Evolutionary conservation across 2,329 filamentous ascomycete species (phyloP).

Genomic region (Epichloe gansuensis): DNA sequence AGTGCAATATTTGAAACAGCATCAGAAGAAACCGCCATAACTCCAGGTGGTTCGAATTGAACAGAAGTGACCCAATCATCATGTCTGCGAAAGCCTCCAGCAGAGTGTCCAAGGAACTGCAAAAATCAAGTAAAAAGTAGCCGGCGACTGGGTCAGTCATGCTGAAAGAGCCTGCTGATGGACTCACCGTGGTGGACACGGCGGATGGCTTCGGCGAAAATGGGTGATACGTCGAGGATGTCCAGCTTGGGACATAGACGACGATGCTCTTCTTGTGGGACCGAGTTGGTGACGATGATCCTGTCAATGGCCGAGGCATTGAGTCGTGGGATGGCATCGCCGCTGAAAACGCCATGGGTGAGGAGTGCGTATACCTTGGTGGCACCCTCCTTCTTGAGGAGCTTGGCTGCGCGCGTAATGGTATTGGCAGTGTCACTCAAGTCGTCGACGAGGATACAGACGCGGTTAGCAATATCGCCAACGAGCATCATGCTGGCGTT

Average conservation of each 20-base stretch:
- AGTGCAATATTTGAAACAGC: background rate
- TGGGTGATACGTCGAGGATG: slow-evolving; percentile 74
- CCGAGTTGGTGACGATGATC: slow-evolving; percentile 89
- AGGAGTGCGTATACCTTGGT: slow-evolving; percentile 80
- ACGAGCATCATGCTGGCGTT: slow-evolving; percentile 95
- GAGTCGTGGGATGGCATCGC: slow-evolving; percentile 87
- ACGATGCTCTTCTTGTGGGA: slow-evolving; percentile 75
- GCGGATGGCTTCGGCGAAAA: slow-evolving; percentile 91
- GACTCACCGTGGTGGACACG: slow-evolving; percentile 96
- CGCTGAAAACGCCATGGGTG: slow-evolving; percentile 89
- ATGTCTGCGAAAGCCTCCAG: background rate
- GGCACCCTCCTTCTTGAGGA: slow-evolving; percentile 95
- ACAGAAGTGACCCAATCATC: background rate
- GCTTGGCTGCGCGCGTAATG: slow-evolving; percentile 87
- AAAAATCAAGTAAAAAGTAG: background rate
- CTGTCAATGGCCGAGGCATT: slow-evolving; percentile 88
- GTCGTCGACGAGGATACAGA: slow-evolving; percentile 87
- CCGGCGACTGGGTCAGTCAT: slow-evolving; percentile 11
- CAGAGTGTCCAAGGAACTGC: background rate
- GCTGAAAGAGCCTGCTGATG: slow-evolving; percentile 77
- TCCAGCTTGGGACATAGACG: slow-evolving; percentile 75
- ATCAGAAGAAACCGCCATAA: background rate
- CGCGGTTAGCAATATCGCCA: slow-evolving; percentile 67
- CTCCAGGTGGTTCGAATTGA: background rate
- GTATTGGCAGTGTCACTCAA: slow-evolving; percentile 94